Evolutionary conservation across 2,329 filamentous ascomycete genomes (phyloP).

Genomic region (Aspergillus calidoustus): DNA sequence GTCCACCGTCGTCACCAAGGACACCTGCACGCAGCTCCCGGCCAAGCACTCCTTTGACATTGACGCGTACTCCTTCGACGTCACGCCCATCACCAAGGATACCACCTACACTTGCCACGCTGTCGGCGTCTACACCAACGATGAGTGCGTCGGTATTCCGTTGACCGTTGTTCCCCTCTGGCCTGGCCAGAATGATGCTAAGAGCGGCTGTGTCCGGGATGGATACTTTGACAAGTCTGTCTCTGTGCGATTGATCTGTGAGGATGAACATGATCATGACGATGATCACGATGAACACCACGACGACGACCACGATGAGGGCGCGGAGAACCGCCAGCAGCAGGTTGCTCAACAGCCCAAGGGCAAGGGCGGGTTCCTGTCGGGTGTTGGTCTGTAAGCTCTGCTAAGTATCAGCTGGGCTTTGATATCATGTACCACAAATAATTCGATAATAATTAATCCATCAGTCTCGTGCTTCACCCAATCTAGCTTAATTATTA

Average conservation of each 20-base stretch:
- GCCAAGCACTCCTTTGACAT: constrained; percentile 25
- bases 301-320: neutral
- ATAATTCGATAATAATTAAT: neutral
- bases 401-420: neutral
- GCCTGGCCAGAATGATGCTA: neutral
- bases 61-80: constrained; percentile 22
- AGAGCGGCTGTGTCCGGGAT: constrained; percentile 18
- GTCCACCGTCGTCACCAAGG: constrained; percentile 10
- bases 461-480: neutral
- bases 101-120: constrained; percentile 18
- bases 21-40: constrained; percentile 20
- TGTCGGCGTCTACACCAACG: constrained; percentile 21
- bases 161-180: constrained; percentile 18
- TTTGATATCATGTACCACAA: neutral
- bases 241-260: constrained; percentile 18
- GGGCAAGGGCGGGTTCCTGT: neutral
- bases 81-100: constrained; percentile 17
- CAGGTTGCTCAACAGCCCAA: neutral
- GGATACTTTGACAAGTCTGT: constrained; percentile 13
- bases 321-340: neutral
- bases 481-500: neutral
- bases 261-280: constrained; percentile 3
- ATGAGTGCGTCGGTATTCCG: constrained; percentile 20
- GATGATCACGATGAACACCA: constrained; percentile 3
- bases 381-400: neutral